Percentiles rank a stretch among this genome's conserved stretches.
phyloP scores from a whole-genome alignment of 345 rosid genomes.

The Euphorbia pulcherrima region DNA sequence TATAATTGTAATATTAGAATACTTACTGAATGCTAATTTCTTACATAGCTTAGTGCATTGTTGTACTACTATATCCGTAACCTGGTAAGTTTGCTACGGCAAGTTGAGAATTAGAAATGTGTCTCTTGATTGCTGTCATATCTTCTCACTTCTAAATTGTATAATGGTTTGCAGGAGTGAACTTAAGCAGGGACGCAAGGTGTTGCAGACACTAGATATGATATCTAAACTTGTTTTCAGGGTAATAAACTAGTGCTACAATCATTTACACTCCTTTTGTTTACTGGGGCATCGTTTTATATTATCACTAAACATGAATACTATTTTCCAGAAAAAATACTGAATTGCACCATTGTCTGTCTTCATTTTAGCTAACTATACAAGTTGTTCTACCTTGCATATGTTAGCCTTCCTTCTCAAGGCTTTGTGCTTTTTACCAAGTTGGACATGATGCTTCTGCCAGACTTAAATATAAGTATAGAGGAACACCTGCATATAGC shows the following conservation, averaged over 20 bases:
- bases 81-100: neutral
- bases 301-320: neutral
- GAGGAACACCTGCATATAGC: neutral
- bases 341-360: constrained; percentile 6
- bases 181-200: constrained; percentile 86
- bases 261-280: neutral
- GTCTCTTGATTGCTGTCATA: neutral
- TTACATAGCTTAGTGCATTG: neutral
- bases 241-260: constrained; percentile 38
- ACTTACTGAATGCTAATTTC: neutral
- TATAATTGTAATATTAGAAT: too few species aligned
- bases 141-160: constrained; percentile 1
- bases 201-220: constrained; percentile 69
- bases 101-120: constrained; percentile 9
- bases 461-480: neutral
- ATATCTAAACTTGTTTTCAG: constrained; percentile 69
- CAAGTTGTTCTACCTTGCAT: neutral
- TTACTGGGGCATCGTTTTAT: neutral
- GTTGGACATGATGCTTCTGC: neutral
- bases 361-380: neutral
- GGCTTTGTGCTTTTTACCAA: neutral
- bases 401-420: neutral
- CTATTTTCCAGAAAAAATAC: neutral
- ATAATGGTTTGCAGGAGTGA: constrained; percentile 51
- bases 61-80: neutral